Conservation (phyloP, 2,329 filamentous ascomycete species). For the Aspergillus viridinutans region DNA sequence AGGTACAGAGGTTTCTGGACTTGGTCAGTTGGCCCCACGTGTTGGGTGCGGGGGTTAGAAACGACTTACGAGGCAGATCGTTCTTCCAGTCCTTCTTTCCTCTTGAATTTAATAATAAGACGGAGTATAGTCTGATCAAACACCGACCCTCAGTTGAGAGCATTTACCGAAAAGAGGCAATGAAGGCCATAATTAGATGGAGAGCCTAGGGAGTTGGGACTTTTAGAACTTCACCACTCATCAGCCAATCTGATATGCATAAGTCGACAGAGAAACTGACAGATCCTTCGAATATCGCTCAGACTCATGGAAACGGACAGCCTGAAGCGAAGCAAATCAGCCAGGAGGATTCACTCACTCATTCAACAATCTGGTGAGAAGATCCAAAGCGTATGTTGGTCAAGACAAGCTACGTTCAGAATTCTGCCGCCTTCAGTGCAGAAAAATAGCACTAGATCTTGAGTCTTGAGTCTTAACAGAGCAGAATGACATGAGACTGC, state of each 20-base stretch:
- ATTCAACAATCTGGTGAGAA: background rate
- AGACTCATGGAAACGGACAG: background rate
- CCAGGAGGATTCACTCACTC: background rate
- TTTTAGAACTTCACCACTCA: background rate
- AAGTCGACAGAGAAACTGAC: background rate
- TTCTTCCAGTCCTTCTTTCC: too few species aligned
- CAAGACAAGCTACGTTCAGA: background rate
- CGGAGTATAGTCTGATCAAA: too few species aligned
- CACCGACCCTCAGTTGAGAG: background rate
- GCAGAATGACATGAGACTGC: too few species aligned
- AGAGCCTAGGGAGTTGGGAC: background rate
- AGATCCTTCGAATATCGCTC: background rate
- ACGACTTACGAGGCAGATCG: background rate
- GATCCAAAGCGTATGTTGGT: background rate
- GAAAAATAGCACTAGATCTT: too few species aligned
- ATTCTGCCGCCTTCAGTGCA: too few species aligned
- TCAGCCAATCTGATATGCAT: too few species aligned
- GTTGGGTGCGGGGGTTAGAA: constrained; percentile 9
- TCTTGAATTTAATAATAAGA: background rate
- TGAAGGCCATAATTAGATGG: background rate
- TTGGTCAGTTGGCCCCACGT: constrained; percentile 10
- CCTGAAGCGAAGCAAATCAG: background rate
- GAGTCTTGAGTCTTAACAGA: too few species aligned
- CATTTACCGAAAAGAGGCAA: background rate
- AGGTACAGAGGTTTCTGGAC: constrained; percentile 1